phyloP scores from a whole-genome alignment of 2,329 filamentous ascomycete genomes.

The Niveomyces coronatus region DNA sequence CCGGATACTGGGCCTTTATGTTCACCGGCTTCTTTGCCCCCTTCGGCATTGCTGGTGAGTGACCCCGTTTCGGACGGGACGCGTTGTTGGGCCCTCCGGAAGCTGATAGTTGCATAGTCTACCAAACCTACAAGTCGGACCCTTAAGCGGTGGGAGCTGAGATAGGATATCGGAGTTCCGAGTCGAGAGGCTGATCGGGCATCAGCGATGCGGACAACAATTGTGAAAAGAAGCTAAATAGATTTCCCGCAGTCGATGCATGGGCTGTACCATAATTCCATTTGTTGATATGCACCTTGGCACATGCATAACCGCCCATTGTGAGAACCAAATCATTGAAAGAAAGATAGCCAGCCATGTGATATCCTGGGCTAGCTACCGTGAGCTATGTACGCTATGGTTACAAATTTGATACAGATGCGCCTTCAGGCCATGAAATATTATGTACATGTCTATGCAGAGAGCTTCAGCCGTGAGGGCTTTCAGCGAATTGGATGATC shows the following conservation, averaged over 20 bases:
- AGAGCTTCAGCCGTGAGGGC: too few relatives aligned
- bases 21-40: constrained; percentile 47
- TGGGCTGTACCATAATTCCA: constrained; percentile 11
- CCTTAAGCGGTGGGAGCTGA: constrained; percentile 18
- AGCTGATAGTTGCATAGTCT: constrained; percentile 30
- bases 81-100: neutral
- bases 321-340: too few relatives aligned
- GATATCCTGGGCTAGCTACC: neutral
- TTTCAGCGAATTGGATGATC: neutral
- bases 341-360: too few relatives aligned
- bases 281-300: constrained; percentile 11
- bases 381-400: neutral
- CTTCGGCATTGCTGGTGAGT: constrained; percentile 49
- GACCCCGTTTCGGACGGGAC: constrained; percentile 23
- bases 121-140: constrained; percentile 32
- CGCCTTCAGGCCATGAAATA: too few relatives aligned
- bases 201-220: neutral
- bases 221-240: constrained; percentile 10
- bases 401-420: neutral
- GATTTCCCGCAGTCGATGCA: constrained; percentile 9
- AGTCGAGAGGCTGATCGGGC: neutral
- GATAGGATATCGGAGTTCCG: too few relatives aligned
- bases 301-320: too few relatives aligned
- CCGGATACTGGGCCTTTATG: constrained; percentile 71
- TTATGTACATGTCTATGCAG: constrained; percentile 5